These are phyloP conservation scores for Nemania bipapillata DNA, from an alignment of 2,329 filamentous ascomycete species.

Conservation along the genomic window DNA sequence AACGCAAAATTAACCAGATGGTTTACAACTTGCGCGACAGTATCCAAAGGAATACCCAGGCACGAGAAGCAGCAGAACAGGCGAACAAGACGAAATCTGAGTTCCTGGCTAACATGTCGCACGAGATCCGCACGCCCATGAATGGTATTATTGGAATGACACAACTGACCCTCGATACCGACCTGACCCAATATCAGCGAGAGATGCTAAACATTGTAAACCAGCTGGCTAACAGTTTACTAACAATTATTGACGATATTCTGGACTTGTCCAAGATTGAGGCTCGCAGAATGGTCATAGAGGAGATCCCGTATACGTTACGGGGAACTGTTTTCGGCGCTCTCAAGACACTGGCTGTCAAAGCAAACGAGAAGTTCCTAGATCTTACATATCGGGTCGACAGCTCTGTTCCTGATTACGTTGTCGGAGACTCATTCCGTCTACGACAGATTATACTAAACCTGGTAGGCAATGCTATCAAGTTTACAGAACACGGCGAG, in stretches of 20 bases:
- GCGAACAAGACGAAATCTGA: constrained; percentile 99
- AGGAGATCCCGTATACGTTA: constrained; percentile 95
- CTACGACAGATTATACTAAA: constrained; percentile 96
- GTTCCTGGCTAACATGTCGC: constrained; percentile 98
- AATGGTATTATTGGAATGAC: constrained; percentile 99
- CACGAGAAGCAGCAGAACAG: constrained; percentile 92
- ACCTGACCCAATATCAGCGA: constrained; percentile 92
- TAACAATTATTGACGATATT: constrained; percentile 95
- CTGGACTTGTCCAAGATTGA: constrained; percentile 84
- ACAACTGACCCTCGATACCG: constrained; percentile 92
- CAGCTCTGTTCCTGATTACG: constrained; percentile 91
- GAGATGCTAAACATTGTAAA: constrained; percentile 99
- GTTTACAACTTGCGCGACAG: constrained; percentile 93
- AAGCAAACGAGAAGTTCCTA: constrained; percentile 94
- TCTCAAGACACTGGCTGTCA: constrained; percentile 94
- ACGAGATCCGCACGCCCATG: constrained; percentile 97
- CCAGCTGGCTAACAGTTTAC: constrained; percentile 91
- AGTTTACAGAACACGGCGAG: constrained; percentile 96
- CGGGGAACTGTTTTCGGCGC: constrained; percentile 97
- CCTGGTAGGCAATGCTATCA: constrained; percentile 97
- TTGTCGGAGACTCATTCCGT: constrained; percentile 96
- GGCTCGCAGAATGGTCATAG: constrained; percentile 96
- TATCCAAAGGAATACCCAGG: constrained; percentile 95
- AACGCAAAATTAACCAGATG: constrained; percentile 99
- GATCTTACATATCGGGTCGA: constrained; percentile 94